Conservation (phyloP, 176 grass and related monocot genomes). For the Calamus simplicifolius region DNA sequence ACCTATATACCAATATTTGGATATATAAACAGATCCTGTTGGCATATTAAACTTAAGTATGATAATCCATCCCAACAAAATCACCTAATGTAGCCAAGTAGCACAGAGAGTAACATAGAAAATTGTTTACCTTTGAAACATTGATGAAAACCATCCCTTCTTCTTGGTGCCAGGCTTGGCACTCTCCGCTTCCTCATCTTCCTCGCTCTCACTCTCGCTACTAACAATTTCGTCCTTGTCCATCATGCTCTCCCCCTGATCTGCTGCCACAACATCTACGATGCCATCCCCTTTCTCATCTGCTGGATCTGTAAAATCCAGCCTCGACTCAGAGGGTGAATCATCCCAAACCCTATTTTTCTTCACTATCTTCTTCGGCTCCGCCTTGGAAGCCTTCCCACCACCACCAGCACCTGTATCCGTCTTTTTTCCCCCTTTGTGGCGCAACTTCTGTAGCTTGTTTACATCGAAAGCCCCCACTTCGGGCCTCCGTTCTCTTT, state of each 20-base stretch:
- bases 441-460: conserved; percentile 47
- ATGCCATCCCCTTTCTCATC: conserved; percentile 70
- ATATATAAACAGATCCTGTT: no score
- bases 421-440: conserved; percentile 30
- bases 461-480: conserved; percentile 91
- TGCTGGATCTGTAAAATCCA: conserved; percentile 69
- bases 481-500: conserved; percentile 70
- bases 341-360: conserved; percentile 93
- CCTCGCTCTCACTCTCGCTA: conserved; percentile 65
- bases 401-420: conserved; percentile 1
- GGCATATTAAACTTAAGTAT: no score
- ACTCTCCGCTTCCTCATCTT: conserved; percentile 35
- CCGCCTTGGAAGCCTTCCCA: conserved; percentile 32
- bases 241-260: conserved; percentile 88
- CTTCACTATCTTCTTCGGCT: conserved; percentile 48
- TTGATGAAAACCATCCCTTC: conserved; percentile 86
- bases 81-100: no score
- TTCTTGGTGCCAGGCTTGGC: conserved; percentile 39
- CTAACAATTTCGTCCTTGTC: conserved; percentile 77
- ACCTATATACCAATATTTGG: no score
- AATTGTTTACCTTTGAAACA: conserved; percentile 74
- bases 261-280: conserved; percentile 22
- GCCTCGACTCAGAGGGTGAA: conserved; percentile 34
- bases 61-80: no score
- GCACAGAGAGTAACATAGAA: not conserved